Conservation (phyloP, 2,329 filamentous ascomycete genomes). For the Didymosphaeria variabile region DNA sequence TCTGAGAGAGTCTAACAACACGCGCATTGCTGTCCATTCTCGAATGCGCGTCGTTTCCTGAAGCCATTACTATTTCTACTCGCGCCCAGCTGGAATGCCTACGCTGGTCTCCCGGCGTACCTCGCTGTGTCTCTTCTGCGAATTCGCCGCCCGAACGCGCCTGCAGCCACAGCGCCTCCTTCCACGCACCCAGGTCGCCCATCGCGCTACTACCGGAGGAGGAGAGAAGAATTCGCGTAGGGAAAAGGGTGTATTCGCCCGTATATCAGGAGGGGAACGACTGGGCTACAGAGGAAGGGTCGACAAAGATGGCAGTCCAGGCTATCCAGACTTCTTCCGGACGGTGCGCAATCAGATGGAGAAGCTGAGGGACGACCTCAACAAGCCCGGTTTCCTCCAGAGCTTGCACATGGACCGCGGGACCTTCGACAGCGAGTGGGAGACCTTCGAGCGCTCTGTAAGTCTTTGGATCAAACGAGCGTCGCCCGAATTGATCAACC, state of each 20-base stretch:
- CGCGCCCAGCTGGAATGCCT: slow-evolving; percentile 35
- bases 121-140: slow-evolving; percentile 54
- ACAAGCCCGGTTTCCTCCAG: slow-evolving; percentile 31
- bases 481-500: slow-evolving; percentile 25
- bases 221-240: not conserved
- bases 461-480: slow-evolving; percentile 31
- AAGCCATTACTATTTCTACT: not conserved
- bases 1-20: not conserved
- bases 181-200: slow-evolving; percentile 35
- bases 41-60: not conserved
- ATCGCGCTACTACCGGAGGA: slow-evolving; percentile 15
- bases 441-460: slow-evolving; percentile 33
- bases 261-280: slow-evolving; percentile 1
- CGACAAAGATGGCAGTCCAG: not conserved
- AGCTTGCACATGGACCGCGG: slow-evolving; percentile 36
- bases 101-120: slow-evolving; percentile 35
- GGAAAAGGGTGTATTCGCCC: not conserved
- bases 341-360: slow-evolving; percentile 24
- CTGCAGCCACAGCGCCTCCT: slow-evolving; percentile 37
- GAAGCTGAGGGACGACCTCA: slow-evolving; percentile 27
- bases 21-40: not conserved
- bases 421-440: slow-evolving; percentile 41
- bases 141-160: slow-evolving; percentile 40
- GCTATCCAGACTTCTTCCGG: slow-evolving; percentile 7
- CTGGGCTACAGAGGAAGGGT: not conserved